Conservation (phyloP, 2,329 filamentous ascomycete species). For the Pestalotiopsis sp. region DNA sequence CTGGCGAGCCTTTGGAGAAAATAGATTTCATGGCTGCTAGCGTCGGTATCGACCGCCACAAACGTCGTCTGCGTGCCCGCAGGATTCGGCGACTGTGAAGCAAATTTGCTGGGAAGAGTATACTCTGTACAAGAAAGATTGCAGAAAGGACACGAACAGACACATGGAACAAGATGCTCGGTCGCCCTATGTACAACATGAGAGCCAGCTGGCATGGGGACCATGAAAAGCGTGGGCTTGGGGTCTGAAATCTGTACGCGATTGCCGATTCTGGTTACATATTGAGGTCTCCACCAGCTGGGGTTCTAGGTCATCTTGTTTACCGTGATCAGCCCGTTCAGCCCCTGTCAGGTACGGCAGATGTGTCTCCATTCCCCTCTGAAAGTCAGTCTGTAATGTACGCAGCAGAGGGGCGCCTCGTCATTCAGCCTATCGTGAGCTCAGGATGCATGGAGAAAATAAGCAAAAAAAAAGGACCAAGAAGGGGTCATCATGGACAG, state of each 20-base stretch:
- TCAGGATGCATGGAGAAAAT: background rate
- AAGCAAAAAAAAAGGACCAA: background rate
- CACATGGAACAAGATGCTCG: background rate
- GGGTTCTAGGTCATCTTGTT: background rate
- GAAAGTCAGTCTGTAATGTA: background rate
- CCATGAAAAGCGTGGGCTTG: background rate
- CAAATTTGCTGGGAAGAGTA: too few species aligned
- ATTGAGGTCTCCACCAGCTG: background rate
- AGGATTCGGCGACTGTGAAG: too few species aligned
- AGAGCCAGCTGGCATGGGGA: background rate
- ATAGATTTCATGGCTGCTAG: too few species aligned
- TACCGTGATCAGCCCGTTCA: background rate
- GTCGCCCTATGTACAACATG: background rate
- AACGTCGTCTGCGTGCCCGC: too few species aligned
- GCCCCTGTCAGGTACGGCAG: background rate
- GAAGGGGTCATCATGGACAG: background rate
- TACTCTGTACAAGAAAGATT: too few species aligned
- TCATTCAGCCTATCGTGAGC: background rate
- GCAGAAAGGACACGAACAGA: background rate
- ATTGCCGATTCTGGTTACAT: background rate
- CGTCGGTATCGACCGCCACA: too few species aligned
- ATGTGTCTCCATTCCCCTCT: background rate
- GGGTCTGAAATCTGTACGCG: background rate
- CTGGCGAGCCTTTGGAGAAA: too few species aligned
- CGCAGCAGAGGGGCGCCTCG: background rate